These are phyloP conservation scores for Termitomyces sp. DNA, from an alignment of 768 basidiomycete genomes.

Conservation along the genomic window DNA sequence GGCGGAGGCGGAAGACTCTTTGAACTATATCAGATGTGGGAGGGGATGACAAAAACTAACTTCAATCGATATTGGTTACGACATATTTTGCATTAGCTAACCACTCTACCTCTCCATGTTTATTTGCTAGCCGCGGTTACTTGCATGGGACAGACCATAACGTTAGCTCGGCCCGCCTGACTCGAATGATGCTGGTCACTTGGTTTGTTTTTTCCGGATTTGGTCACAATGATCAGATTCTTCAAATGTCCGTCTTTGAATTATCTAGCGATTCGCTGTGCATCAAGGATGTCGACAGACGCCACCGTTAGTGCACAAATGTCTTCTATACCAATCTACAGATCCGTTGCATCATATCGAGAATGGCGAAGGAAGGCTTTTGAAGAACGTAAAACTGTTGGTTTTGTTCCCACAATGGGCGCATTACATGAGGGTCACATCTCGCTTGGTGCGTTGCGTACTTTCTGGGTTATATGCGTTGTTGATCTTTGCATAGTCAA, in stretches of 20 bases:
- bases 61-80: not conserved
- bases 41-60: not conserved
- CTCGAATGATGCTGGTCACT: too few relatives aligned
- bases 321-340: constrained; percentile 43
- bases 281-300: constrained; percentile 9
- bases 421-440: constrained; percentile 93
- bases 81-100: not conserved
- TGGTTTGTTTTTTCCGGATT: not conserved
- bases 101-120: not conserved
- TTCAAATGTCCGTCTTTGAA: not conserved
- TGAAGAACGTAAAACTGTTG: constrained; percentile 60
- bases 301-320: constrained; percentile 15
- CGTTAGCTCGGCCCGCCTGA: too few relatives aligned
- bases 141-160: too few relatives aligned
- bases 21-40: not conserved
- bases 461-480: not conserved
- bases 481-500: constrained; percentile 46
- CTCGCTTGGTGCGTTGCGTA: constrained; percentile 61
- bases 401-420: constrained; percentile 98
- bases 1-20: not conserved
- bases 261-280: not conserved
- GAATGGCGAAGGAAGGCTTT: constrained; percentile 70
- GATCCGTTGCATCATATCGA: constrained; percentile 54
- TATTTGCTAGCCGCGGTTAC: not conserved
- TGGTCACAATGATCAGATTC: not conserved